phyloP scores from a whole-genome alignment of 164 flowering plant species.

The Brasenia schreberi region DNA sequence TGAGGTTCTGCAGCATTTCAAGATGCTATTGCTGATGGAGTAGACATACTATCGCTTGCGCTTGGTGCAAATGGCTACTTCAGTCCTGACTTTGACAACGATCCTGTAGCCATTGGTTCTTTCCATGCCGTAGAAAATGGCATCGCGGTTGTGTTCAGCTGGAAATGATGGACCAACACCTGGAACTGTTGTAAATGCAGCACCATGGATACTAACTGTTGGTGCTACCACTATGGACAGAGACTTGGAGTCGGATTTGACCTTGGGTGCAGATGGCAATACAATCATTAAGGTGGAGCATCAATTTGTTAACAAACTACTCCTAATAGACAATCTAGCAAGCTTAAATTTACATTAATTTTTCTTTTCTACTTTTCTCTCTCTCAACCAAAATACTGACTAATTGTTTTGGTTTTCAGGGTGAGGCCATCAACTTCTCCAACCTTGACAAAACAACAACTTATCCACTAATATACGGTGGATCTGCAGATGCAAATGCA shows the following conservation, averaged over 20 bases:
- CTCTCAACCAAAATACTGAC: not conserved
- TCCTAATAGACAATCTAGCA: not conserved
- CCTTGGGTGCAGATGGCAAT: constrained; percentile 8
- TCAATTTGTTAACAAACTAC: not conserved
- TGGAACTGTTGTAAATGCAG: constrained; percentile 38
- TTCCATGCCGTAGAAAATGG: constrained; percentile 69
- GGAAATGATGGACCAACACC: constrained; percentile 54
- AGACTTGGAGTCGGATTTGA: constrained; percentile 16
- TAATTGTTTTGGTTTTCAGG: constrained; percentile 12
- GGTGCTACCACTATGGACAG: constrained; percentile 29
- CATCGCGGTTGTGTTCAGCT: constrained; percentile 67
- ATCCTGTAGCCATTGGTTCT: constrained; percentile 70
- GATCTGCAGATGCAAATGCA: constrained; percentile 13
- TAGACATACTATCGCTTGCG: constrained; percentile 48
- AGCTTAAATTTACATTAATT: not conserved
- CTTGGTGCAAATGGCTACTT: constrained; percentile 31
- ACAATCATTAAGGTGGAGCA: not conserved
- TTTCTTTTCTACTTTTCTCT: not conserved
- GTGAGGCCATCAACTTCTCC: constrained; percentile 29
- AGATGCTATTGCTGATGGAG: constrained; percentile 67
- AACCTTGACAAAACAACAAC: constrained; percentile 15
- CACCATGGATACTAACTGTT: constrained; percentile 78
- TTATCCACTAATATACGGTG: constrained; percentile 14
- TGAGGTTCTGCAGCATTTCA: constrained; percentile 53
- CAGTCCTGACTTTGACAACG: constrained; percentile 17